phyloP scores from a whole-genome alignment of 768 basidiomycete species.

The Tulasnella sp. region DNA sequence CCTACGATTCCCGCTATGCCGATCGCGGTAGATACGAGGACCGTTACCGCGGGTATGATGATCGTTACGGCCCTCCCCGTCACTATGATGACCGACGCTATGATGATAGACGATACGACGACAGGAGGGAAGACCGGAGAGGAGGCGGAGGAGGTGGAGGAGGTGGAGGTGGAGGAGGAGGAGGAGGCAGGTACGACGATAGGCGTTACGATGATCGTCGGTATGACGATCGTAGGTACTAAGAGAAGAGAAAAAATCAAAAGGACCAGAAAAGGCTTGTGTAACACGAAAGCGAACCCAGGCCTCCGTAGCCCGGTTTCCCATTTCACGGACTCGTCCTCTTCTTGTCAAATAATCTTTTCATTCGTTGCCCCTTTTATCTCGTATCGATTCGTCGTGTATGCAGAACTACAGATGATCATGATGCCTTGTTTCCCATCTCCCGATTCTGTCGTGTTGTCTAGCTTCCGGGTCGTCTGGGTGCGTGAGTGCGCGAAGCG shows the following conservation, averaged over 20 bases:
- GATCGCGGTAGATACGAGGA: constrained; percentile 40
- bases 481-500: too few species aligned
- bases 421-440: not conserved
- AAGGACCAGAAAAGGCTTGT: not conserved
- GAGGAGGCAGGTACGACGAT: constrained; percentile 37
- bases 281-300: not conserved
- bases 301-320: not conserved
- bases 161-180: constrained; percentile 37
- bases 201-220: constrained; percentile 32
- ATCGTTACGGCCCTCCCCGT: constrained; percentile 24
- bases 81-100: constrained; percentile 35
- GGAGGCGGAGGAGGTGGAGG: constrained; percentile 38
- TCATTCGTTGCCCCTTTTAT: not conserved
- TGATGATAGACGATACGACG: constrained; percentile 47
- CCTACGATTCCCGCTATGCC: constrained; percentile 83
- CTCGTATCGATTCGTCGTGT: not conserved
- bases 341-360: not conserved
- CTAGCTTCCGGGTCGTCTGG: too few species aligned
- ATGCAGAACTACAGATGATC: not conserved
- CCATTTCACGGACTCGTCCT: not conserved
- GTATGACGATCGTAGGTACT: constrained; percentile 36
- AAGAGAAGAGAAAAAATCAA: not conserved
- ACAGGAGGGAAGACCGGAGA: constrained; percentile 28
- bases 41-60: constrained; percentile 23
- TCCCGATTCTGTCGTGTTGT: not conserved